Base-by-base conservation (phyloP, 495 filamentous ascomycete genomes). In the Aspergillus sclerotioniger region DNA sequence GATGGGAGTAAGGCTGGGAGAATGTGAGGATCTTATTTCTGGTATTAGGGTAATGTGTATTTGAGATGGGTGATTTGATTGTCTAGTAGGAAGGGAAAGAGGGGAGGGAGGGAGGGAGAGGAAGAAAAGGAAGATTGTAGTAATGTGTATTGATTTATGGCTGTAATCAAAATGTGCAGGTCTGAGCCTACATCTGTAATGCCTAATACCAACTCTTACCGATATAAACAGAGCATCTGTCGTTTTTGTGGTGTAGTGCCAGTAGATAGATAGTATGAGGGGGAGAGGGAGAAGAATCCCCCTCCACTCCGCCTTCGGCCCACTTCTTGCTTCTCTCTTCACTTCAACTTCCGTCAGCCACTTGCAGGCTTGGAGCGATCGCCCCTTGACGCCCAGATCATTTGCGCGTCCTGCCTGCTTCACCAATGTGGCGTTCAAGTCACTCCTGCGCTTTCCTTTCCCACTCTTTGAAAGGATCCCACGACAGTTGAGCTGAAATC, bases 351-450 rank as follows among this genome's bases (percentile, higher is more conserved):
- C 44, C 19, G 17, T 51, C 47, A 51, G 33, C 33, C 55, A 39
- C 51, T 44, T 44, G 28, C 35, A 54, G 39, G 25, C 52, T 58
- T 59, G 51, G 29, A 39, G 39, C 44, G 51, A 39, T 47, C 44
- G 51, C 41, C 59, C 54, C 54, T 53, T 57, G 53, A 55, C 53
- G 47, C 59, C 20, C 39, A 58, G 39, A 55, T 57, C 52, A 43
- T 28, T 56, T n/a, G 25, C 5, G n/a, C 53, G 31, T 45, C 53
- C 48, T 29, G 51, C 50, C 44, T 29, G 41, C 45, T 41, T 68
- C 58, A 56, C 65, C 70, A 74, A 79, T 79, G 76, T 77, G 72
- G 76, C 67, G 66, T 71, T 68, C 64, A 71, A 67, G 65, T 76
- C 69, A 72, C 68, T 54, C 63, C 58, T 68, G 68, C 67, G 64